These are phyloP conservation scores for Apiospora malaysiana DNA, from an alignment of 2,329 filamentous ascomycete genomes.

Conservation along the genomic window DNA sequence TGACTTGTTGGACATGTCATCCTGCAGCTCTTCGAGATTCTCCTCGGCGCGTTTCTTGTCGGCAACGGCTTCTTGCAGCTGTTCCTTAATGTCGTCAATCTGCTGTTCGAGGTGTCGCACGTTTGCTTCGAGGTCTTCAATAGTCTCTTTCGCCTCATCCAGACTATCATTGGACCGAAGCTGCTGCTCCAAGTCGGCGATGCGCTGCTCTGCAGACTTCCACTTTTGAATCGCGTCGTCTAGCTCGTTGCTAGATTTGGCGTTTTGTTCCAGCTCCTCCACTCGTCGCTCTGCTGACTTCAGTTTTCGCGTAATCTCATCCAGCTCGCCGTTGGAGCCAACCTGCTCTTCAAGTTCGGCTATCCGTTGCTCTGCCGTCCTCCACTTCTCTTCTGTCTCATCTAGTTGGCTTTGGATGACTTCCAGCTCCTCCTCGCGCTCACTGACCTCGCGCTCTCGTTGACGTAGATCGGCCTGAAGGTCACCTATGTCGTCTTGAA, in stretches of 20 bases:
- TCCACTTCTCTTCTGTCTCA: slow-evolving; percentile 55
- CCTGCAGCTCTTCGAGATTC: slow-evolving; percentile 70
- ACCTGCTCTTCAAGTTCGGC: slow-evolving; percentile 64
- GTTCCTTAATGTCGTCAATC: slow-evolving; percentile 59
- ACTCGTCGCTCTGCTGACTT: slow-evolving; percentile 63
- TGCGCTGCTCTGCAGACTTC: slow-evolving; percentile 58
- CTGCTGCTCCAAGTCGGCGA: slow-evolving; percentile 63
- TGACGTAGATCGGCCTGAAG: slow-evolving; percentile 77
- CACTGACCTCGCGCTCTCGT: slow-evolving; percentile 74
- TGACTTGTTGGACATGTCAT: slow-evolving; percentile 81
- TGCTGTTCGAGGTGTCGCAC: slow-evolving; percentile 61
- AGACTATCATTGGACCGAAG: slow-evolving; percentile 58
- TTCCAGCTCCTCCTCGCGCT: slow-evolving; percentile 78
- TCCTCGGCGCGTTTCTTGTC: slow-evolving; percentile 64
- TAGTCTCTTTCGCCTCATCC: slow-evolving; percentile 62
- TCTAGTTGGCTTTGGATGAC: slow-evolving; percentile 62
- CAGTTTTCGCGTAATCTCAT: slow-evolving; percentile 61
- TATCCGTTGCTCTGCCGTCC: slow-evolving; percentile 57
- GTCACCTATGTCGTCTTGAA: slow-evolving; percentile 77
- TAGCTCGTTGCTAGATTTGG: slow-evolving; percentile 60
- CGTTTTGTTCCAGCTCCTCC: slow-evolving; percentile 62
- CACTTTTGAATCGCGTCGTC: slow-evolving; percentile 55
- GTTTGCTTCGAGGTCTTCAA: slow-evolving; percentile 62
- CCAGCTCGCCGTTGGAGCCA: slow-evolving; percentile 55
- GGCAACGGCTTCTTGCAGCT: slow-evolving; percentile 57